Conservation (phyloP, 345 rosid genomes). For the Pistacia atlantica region DNA sequence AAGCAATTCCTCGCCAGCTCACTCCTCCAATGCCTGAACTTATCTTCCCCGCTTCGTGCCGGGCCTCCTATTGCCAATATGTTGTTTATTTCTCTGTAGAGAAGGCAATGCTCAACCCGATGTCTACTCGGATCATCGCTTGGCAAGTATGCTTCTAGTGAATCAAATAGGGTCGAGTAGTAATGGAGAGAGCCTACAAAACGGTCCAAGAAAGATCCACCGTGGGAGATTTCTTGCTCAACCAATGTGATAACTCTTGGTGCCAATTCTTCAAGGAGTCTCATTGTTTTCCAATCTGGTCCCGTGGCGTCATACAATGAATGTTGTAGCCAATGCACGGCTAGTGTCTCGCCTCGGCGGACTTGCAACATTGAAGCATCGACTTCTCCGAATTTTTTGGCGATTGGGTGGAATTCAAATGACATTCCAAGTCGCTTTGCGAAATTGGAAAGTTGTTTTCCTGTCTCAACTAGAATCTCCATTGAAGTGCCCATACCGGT, state of each 20-base stretch:
- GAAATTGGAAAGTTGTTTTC: conserved; percentile 60
- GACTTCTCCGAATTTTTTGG: conserved; percentile 56
- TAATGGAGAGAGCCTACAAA: conserved; percentile 67
- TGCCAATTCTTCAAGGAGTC: conserved; percentile 45
- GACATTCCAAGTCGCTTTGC: conserved; percentile 61
- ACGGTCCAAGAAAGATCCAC: conserved; percentile 63
- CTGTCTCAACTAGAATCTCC: conserved; percentile 57
- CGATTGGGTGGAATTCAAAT: conserved; percentile 67
- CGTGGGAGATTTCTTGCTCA: conserved; percentile 60
- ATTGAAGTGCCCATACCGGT: conserved; percentile 62
- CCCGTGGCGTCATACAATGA: conserved; percentile 62
- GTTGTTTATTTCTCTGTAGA: conserved; percentile 60
- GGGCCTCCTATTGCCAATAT: conserved; percentile 73
- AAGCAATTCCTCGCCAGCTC: conserved; percentile 42
- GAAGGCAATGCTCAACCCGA: conserved; percentile 50
- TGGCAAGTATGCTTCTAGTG: conserved; percentile 47
- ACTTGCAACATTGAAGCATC: conserved; percentile 36
- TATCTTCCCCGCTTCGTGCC: conserved; percentile 67
- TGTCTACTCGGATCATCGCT: conserved; percentile 48
- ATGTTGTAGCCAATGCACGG: conserved; percentile 74
- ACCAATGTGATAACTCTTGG: conserved; percentile 58
- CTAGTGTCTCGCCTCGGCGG: conserved; percentile 48
- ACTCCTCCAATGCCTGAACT: conserved; percentile 53
- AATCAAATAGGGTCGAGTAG: conserved; percentile 64
- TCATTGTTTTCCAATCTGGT: conserved; percentile 58